phyloP scores from a whole-genome alignment of 805 yeast genomes.

The Pichia paraexigua region DNA sequence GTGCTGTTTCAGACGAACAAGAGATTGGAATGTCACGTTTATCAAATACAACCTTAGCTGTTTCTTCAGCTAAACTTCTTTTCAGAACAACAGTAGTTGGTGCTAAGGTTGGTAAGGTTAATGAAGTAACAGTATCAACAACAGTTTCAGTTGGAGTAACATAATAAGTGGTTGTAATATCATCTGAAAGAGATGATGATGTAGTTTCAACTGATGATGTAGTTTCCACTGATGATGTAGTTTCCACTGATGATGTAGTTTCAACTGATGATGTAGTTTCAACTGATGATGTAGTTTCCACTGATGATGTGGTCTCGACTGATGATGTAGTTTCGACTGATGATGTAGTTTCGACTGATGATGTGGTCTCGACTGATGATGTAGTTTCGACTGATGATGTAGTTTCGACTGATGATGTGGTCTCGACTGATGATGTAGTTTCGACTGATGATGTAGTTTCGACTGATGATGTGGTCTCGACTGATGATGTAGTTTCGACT shows the following conservation, averaged over 20 bases:
- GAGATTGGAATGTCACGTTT: slow-evolving; percentile 25
- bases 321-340: no score
- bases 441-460: no score
- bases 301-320: slow-evolving; percentile 12
- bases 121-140: slow-evolving; percentile 22
- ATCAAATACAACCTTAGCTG: not conserved
- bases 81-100: slow-evolving; percentile 20
- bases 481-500: no score
- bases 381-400: no score
- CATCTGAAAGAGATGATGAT: slow-evolving; percentile 21
- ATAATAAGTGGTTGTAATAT: slow-evolving; percentile 21
- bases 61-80: slow-evolving; percentile 19
- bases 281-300: slow-evolving; percentile 18
- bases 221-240: slow-evolving; percentile 17
- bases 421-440: no score
- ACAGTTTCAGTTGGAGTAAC: slow-evolving; percentile 24
- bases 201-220: slow-evolving; percentile 15
- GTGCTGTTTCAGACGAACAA: slow-evolving; percentile 41
- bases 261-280: slow-evolving; percentile 16
- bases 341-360: no score
- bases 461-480: no score
- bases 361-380: no score
- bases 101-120: slow-evolving; percentile 16
- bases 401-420: no score
- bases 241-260: slow-evolving; percentile 16